Percentiles rank a stretch among this genome's conserved stretches.
phyloP scores from a whole-genome alignment of 768 basidiomycete species.

The Porphyrellus cyaneotinctus region DNA sequence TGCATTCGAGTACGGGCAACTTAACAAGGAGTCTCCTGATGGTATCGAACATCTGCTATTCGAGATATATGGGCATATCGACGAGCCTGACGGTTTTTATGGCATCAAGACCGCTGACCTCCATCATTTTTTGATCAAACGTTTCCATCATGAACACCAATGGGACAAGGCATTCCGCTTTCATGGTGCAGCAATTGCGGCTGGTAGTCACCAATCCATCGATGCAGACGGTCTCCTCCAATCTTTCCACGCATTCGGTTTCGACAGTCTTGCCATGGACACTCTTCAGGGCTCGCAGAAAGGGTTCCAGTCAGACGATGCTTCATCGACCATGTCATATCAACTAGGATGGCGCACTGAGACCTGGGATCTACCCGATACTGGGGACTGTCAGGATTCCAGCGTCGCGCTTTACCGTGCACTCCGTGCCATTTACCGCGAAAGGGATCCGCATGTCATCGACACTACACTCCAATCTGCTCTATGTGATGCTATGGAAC shows the following conservation, averaged over 20 bases:
- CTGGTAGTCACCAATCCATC: slow-evolving; percentile 38
- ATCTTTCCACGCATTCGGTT: slow-evolving; percentile 86
- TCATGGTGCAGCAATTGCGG: slow-evolving; percentile 82
- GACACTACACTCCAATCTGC: slow-evolving; percentile 47
- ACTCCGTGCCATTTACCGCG: slow-evolving; percentile 77
- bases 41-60: slow-evolving; percentile 71
- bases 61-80: slow-evolving; percentile 91
- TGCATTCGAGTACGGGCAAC: slow-evolving; percentile 47
- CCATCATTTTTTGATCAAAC: slow-evolving; percentile 73
- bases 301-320: slow-evolving; percentile 24
- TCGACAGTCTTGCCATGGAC: slow-evolving; percentile 79
- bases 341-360: slow-evolving; percentile 91
- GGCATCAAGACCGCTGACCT: slow-evolving; percentile 80
- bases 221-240: slow-evolving; percentile 66
- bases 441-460: slow-evolving; percentile 53
- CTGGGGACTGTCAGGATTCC: slow-evolving; percentile 38
- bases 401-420: slow-evolving; percentile 71
- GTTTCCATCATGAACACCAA: slow-evolving; percentile 89
- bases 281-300: slow-evolving; percentile 48
- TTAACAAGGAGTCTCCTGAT: slow-evolving; percentile 24
- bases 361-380: slow-evolving; percentile 89
- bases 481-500: slow-evolving; percentile 57
- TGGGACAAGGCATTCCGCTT: slow-evolving; percentile 90
- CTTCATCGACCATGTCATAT: slow-evolving; percentile 56
- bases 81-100: slow-evolving; percentile 98